Evolutionary conservation across 129 eudicot species (phyloP).

Genomic region (Calendula officinalis): DNA sequence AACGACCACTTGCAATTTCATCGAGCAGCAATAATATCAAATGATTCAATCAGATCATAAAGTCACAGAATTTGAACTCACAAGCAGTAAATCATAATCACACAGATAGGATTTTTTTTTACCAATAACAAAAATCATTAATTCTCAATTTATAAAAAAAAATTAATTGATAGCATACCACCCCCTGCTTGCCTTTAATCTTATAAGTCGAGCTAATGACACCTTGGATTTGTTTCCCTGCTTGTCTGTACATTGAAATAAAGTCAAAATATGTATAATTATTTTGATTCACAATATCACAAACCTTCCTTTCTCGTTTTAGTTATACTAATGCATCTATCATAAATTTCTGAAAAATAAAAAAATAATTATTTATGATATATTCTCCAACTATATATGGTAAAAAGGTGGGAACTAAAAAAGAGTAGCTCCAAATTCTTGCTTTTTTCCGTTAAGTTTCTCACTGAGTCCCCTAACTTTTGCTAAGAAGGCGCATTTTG

Average conservation of each 20-base stretch:
- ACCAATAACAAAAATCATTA: background rate
- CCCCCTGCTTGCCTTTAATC: slow-evolving; percentile 88
- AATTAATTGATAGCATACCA: slow-evolving; percentile 29
- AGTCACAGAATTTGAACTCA: background rate
- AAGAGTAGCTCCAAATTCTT: slow-evolving; percentile 65
- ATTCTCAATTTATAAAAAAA: slow-evolving; percentile 5
- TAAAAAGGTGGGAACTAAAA: slow-evolving; percentile 6
- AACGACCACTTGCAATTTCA: background rate
- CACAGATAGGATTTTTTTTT: too few species aligned
- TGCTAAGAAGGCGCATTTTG: slow-evolving; percentile 54
- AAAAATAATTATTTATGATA: background rate
- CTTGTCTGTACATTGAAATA: slow-evolving; percentile 50
- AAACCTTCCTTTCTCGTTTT: slow-evolving; percentile 86
- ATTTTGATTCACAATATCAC: slow-evolving; percentile 8
- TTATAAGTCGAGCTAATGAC: slow-evolving; percentile 77
- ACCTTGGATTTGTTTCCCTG: slow-evolving; percentile 82
- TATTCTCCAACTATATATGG: slow-evolving; percentile 1
- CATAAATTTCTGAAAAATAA: slow-evolving; percentile 50
- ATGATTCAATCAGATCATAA: slow-evolving; percentile 26
- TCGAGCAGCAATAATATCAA: background rate
- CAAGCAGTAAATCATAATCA: slow-evolving; percentile 2
- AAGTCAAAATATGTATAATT: slow-evolving; percentile 6
- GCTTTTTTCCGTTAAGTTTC: slow-evolving; percentile 59
- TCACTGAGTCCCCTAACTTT: slow-evolving; percentile 61
- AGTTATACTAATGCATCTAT: slow-evolving; percentile 72